Conservation (phyloP, 2,329 filamentous ascomycete species). For the Pyrenophora teres region DNA sequence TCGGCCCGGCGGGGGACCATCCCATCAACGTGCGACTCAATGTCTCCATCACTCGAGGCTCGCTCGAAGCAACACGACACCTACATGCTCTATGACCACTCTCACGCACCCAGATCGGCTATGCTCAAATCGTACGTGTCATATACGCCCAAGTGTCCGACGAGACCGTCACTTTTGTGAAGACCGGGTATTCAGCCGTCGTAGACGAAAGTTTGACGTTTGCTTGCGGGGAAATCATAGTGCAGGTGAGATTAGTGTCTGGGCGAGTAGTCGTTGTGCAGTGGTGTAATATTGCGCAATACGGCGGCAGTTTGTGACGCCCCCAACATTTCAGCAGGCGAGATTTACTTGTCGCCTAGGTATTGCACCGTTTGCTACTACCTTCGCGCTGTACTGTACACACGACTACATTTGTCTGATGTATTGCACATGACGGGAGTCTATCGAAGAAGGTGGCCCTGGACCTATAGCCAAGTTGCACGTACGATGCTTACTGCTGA, state of each 20-base stretch:
- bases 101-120: slow-evolving; percentile 54
- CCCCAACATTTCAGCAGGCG: slow-evolving; percentile 43
- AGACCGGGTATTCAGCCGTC: slow-evolving; percentile 55
- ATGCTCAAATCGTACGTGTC: slow-evolving; percentile 56
- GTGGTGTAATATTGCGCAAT: slow-evolving; percentile 58
- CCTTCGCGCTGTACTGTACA: slow-evolving; percentile 56
- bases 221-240: slow-evolving; percentile 54
- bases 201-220: slow-evolving; percentile 58
- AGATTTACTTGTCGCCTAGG: slow-evolving; percentile 56
- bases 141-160: slow-evolving; percentile 50
- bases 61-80: slow-evolving; percentile 36
- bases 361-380: slow-evolving; percentile 53
- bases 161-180: slow-evolving; percentile 52
- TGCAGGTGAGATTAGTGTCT: slow-evolving; percentile 58
- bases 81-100: slow-evolving; percentile 59
- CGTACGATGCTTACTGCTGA: slow-evolving; percentile 60
- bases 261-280: slow-evolving; percentile 60
- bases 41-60: too few species aligned
- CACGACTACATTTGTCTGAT: slow-evolving; percentile 57
- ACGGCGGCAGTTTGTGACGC: slow-evolving; percentile 58
- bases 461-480: slow-evolving; percentile 55
- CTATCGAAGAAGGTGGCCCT: slow-evolving; percentile 58
- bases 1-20: slow-evolving; percentile 59
- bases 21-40: too few species aligned
- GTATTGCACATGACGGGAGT: slow-evolving; percentile 52